These are phyloP conservation scores for Hylodesmum podocarpum DNA, from an alignment of 306 rosid genomes.

Conservation along the genomic window DNA sequence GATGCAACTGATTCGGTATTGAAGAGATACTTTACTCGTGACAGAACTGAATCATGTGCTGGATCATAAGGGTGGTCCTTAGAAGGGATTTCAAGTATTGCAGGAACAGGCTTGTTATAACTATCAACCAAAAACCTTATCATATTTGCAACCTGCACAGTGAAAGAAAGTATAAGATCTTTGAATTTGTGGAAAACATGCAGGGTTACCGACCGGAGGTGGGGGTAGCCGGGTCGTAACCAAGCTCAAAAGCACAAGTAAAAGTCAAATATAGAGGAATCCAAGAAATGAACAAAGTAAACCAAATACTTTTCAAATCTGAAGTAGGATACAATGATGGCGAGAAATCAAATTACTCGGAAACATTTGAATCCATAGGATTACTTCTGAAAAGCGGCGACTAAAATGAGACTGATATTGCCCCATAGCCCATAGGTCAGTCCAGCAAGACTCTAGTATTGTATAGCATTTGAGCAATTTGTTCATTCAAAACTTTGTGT, in stretches of 20 bases:
- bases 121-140: slow-evolving; percentile 89
- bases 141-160: slow-evolving; percentile 90
- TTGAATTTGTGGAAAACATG: neutral
- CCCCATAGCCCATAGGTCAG: slow-evolving; percentile 10
- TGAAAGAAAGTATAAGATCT: neutral
- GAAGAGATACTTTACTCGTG: slow-evolving; percentile 89
- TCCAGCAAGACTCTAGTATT: neutral
- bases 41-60: slow-evolving; percentile 87
- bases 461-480: neutral
- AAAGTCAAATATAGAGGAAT: neutral
- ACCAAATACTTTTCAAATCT: neutral
- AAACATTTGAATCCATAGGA: slow-evolving; percentile 20
- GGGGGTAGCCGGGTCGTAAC: neutral
- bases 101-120: slow-evolving; percentile 89
- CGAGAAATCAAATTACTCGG: slow-evolving; percentile 1
- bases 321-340: neutral
- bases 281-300: neutral
- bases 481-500: neutral
- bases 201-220: neutral
- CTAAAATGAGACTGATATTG: neutral
- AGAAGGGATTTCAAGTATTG: slow-evolving; percentile 93
- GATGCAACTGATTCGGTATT: slow-evolving; percentile 86
- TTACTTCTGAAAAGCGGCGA: neutral
- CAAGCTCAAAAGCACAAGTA: neutral
- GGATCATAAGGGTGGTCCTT: slow-evolving; percentile 97